phyloP scores from a whole-genome alignment of 192 early-diverging fungal genomes.

The Coemansia furcata region DNA sequence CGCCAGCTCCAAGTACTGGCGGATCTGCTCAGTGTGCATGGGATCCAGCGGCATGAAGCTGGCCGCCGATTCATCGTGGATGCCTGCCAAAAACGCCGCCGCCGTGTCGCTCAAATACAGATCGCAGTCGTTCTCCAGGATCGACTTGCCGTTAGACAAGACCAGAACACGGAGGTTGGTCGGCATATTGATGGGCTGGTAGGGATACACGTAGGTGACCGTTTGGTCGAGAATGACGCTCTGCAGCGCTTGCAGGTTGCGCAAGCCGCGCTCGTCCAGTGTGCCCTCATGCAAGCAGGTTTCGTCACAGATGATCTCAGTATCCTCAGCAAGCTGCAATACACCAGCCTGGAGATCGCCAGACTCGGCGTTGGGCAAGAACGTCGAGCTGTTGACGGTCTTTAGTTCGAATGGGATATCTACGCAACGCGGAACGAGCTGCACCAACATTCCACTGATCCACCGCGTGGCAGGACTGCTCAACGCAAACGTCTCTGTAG shows the following conservation, averaged over 20 bases:
- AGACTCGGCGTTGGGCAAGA: conserved; percentile 58
- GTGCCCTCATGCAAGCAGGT: conserved; percentile 69
- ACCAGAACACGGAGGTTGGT: conserved; percentile 64
- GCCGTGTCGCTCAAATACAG: conserved; percentile 48
- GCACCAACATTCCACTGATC: conserved; percentile 41
- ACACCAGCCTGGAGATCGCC: conserved; percentile 60
- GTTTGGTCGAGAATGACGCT: conserved; percentile 61
- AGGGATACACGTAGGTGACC: conserved; percentile 69
- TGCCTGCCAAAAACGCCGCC: conserved; percentile 10
- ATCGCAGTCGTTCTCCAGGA: conserved; percentile 62
- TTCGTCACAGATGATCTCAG: conserved; percentile 67
- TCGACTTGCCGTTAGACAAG: conserved; percentile 66
- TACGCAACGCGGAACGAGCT: conserved; percentile 58
- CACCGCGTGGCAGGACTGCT: conserved; percentile 31
- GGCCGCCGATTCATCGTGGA: conserved; percentile 4
- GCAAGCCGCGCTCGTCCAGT: conserved; percentile 63
- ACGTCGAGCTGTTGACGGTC: conserved; percentile 58
- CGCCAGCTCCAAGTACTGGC: conserved; percentile 59
- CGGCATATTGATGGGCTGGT: conserved; percentile 65
- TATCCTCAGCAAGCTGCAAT: conserved; percentile 62
- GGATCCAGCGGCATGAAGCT: conserved; percentile 38
- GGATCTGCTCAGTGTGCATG: conserved; percentile 52
- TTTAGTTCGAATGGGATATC: conserved; percentile 62
- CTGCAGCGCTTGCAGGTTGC: conserved; percentile 67
- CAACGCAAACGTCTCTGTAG: conserved; percentile 15